Base-by-base conservation (phyloP, 345 rosid species). In the sweet orange (Citrus sinensis) region DNA sequence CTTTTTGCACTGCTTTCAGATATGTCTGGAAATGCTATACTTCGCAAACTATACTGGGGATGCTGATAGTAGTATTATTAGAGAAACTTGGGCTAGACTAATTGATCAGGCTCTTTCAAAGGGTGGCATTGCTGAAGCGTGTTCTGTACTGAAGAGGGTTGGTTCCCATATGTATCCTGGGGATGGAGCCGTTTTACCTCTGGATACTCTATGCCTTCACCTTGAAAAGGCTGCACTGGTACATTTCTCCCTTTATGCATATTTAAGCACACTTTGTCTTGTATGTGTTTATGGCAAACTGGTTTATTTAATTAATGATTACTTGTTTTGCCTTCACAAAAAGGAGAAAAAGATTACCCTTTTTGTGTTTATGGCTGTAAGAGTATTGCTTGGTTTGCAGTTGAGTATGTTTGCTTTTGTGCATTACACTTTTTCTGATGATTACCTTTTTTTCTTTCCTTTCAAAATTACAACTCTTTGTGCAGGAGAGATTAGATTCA, bases 101-200 rank as follows among this genome's bases (percentile, higher is more conserved):
- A 88, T 97, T 5, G 98, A 93, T 86, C 93, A 92, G 87, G 98
- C 98, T 74, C 92, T 97, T 84, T 91, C 88, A 68, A 87, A 81
- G 67, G 98, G 98, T 55, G 99, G 98, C 71, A 86, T 97, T 83
- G 98, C 90, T 22, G 99, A 97, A 86, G 98, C 98, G n/a, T 94
- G 95, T 86, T 88, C 97, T 3, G 93, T 94, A 24, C 83, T 94
- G 78, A 94, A 93, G 89, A 92, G 96, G 82, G 93, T 97, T 69
- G 95, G 97, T 71, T 93, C 98, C 58, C 86, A 80, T 70, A 74
- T 87, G 61, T 94, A 97, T 88, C 98, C 98, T 71, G 99, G 99
- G 40, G 98, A 92, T 86, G 99, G 98, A 72, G 91, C 93, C 71
- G 87, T 91, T 83, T 84, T 94, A 80, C 99, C 98, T 9, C 85